A percentile compares a stretch with the other conserved stretches of the same genome.
phyloP scores from a whole-genome alignment of 164 flowering plant genomes.

The Magnolia kwangsiensis region DNA sequence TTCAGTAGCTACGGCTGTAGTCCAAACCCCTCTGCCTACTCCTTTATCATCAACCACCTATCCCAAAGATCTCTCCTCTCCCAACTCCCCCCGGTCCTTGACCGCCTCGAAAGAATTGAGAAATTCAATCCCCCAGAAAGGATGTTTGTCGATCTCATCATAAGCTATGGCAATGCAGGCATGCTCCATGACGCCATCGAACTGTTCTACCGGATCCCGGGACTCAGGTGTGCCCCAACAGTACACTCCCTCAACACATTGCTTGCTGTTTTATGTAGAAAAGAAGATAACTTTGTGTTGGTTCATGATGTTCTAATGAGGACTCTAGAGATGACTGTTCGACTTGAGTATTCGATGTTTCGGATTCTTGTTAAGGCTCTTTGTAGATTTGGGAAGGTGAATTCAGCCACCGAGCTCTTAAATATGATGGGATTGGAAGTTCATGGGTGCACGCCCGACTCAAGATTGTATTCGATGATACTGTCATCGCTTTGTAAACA shows the following conservation, averaged over 20 bases:
- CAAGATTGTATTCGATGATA: conserved; percentile 36
- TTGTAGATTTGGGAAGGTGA: conserved; percentile 49
- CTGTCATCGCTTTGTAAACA: conserved; percentile 42
- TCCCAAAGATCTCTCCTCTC: conserved; percentile 29
- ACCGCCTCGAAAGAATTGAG: conserved; percentile 45
- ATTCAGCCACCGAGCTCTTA: conserved; percentile 48
- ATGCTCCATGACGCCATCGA: conserved; percentile 49
- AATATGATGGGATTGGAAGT: conserved; percentile 28
- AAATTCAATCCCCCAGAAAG: conserved; percentile 54
- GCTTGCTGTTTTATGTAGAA: conserved; percentile 43
- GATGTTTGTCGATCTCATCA: conserved; percentile 49
- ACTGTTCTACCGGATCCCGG: conserved; percentile 53
- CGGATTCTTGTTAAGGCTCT: conserved; percentile 45
- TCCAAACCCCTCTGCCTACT: conserved; percentile 63
- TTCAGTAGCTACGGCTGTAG: conserved; percentile 41
- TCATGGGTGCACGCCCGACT: conserved; percentile 49
- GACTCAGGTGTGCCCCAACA: conserved; percentile 66
- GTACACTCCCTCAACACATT: conserved; percentile 49
- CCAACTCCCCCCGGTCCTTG: conserved; percentile 42
- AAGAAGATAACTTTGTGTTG: conserved; percentile 27
- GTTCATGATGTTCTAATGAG: conserved; percentile 48
- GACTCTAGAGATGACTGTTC: conserved; percentile 44
- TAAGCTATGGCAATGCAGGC: conserved; percentile 30
- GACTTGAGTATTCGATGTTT: conserved; percentile 63
- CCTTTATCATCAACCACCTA: conserved; percentile 46